Conservation (phyloP, 345 rosid genomes). For the Gossypium herbaceum region DNA sequence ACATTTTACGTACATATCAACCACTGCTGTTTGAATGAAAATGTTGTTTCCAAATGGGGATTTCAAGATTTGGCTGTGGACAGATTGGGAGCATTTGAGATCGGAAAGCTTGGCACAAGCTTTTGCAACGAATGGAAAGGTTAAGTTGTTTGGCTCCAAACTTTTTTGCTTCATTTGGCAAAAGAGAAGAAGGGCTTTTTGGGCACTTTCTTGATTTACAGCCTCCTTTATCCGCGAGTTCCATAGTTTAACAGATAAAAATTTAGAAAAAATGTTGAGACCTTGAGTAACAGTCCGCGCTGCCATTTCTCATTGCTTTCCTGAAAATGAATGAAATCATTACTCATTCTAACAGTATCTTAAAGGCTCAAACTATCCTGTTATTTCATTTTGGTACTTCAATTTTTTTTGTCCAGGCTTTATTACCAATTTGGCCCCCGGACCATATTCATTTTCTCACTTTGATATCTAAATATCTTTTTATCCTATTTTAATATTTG, state of each 20-base stretch:
- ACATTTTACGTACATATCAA: constrained; percentile 47
- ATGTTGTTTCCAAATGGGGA: constrained; percentile 40
- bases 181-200: constrained; percentile 38
- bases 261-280: constrained; percentile 15
- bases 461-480: too few species aligned
- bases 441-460: too few species aligned
- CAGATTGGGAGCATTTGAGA: constrained; percentile 21
- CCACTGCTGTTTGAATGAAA: constrained; percentile 45
- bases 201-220: constrained; percentile 28
- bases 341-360: too few species aligned
- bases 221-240: constrained; percentile 46
- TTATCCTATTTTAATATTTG: too few species aligned
- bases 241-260: constrained; percentile 31
- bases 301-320: constrained; percentile 19
- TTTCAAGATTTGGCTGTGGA: constrained; percentile 46
- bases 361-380: too few species aligned
- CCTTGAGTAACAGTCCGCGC: constrained; percentile 22
- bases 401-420: too few species aligned
- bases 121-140: constrained; percentile 58
- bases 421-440: too few species aligned
- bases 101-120: constrained; percentile 50
- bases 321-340: not conserved
- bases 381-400: too few species aligned
- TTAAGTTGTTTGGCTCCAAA: constrained; percentile 44
- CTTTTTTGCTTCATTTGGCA: constrained; percentile 45